A percentile compares a stretch with the other conserved stretches of the same genome.
These are phyloP conservation scores for Acer saccharum DNA, from an alignment of 345 rosid species.

Conservation along the genomic window DNA sequence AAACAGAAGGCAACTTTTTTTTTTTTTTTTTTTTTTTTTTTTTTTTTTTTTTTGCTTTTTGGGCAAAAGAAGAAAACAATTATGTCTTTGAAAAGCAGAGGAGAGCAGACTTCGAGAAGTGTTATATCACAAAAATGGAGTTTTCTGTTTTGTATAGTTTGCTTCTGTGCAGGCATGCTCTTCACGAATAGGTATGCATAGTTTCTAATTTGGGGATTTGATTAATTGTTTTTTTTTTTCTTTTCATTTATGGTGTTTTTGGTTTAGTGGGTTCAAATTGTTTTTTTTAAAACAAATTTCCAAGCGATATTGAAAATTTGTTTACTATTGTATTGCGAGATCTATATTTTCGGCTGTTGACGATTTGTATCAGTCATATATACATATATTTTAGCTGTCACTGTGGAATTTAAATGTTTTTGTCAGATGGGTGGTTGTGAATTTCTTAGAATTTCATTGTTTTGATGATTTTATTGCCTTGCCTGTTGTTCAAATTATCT, in stretches of 20 bases:
- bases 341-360: constrained; percentile 20
- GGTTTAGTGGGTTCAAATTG: constrained; percentile 7
- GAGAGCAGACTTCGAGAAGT: constrained; percentile 54
- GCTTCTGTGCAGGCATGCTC: constrained; percentile 86
- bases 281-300: neutral
- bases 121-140: constrained; percentile 74
- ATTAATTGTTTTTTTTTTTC: constrained; percentile 1
- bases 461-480: neutral
- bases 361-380: neutral
- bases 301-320: neutral
- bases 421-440: neutral
- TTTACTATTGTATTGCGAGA: constrained; percentile 7
- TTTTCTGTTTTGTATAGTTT: constrained; percentile 64
- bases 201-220: neutral
- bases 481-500: neutral
- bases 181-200: constrained; percentile 74
- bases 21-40: neutral
- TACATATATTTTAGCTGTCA: constrained; percentile 2
- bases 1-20: neutral
- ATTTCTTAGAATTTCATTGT: constrained; percentile 1
- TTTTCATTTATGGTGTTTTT: neutral
- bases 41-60: too few relatives aligned
- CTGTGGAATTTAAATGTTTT: neutral
- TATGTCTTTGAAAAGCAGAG: constrained; percentile 73
- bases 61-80: neutral